Percentiles rank a stretch among this genome's conserved stretches.
phyloP scores from a whole-genome alignment of 768 basidiomycete species.

The Trametes coccinea region DNA sequence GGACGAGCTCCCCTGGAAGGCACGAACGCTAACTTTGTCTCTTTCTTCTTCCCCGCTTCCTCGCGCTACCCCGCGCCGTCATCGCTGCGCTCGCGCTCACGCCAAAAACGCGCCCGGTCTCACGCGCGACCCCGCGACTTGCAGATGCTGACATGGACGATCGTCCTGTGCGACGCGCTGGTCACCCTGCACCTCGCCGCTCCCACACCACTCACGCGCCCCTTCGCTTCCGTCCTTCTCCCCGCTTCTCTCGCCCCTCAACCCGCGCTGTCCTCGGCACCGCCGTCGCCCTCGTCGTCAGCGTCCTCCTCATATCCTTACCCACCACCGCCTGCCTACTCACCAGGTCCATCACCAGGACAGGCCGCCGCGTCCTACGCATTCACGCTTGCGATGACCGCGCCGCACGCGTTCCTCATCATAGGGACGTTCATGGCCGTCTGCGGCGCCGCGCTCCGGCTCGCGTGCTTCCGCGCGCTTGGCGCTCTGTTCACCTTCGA shows the following conservation, averaged over 20 bases:
- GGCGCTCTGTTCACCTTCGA: slow-evolving; percentile 44
- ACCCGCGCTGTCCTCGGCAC: background rate
- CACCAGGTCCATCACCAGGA: background rate
- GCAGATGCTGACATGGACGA: slow-evolving; percentile 28
- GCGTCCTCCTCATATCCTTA: background rate
- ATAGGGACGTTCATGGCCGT: slow-evolving; percentile 31
- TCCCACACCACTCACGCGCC: slow-evolving; percentile 20
- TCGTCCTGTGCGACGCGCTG: slow-evolving; percentile 25
- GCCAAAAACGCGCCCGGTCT: no score
- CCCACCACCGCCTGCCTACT: background rate
- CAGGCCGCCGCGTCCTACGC: background rate
- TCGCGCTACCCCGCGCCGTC: background rate
- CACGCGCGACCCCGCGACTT: no score
- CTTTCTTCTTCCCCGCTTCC: background rate
- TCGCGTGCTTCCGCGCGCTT: slow-evolving; percentile 39
- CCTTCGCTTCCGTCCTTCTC: slow-evolving; percentile 14
- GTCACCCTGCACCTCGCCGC: slow-evolving; percentile 22
- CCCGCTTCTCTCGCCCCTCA: slow-evolving; percentile 7
- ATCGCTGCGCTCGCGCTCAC: background rate
- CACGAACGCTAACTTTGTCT: slow-evolving; percentile 8
- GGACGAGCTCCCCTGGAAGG: background rate
- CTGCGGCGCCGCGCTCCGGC: slow-evolving; percentile 36
- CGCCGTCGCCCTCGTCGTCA: background rate
- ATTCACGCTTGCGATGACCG: slow-evolving; percentile 2
- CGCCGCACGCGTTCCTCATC: slow-evolving; percentile 29